Evolutionary conservation across 306 rosid genomes (phyloP).

Genomic region (Cicer bijugum): DNA sequence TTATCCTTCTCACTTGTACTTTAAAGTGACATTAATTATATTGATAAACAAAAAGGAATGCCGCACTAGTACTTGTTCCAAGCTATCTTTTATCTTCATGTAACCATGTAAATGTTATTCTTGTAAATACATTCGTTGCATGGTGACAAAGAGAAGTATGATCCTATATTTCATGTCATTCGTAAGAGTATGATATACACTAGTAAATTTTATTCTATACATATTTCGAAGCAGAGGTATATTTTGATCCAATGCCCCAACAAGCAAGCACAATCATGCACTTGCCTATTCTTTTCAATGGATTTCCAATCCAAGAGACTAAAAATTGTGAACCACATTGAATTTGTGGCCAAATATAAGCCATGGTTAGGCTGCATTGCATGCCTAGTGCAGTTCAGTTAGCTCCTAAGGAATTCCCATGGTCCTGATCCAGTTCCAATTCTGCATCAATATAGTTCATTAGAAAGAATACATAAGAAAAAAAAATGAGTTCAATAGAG

Average conservation of each 20-base stretch:
- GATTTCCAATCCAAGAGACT: constrained; percentile 31
- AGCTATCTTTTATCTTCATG: constrained; percentile 12
- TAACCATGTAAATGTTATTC: neutral
- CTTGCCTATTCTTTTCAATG: constrained; percentile 35
- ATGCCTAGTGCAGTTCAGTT: neutral
- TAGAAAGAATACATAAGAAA: neutral
- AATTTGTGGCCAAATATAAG: constrained; percentile 31
- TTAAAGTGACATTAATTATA: too few relatives aligned
- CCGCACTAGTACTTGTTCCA: neutral
- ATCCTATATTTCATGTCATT: constrained; percentile 39
- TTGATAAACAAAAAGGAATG: too few relatives aligned
- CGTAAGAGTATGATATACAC: neutral
- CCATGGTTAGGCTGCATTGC: constrained; percentile 18
- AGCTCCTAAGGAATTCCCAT: constrained; percentile 72
- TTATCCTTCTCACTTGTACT: too few relatives aligned
- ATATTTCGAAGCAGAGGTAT: constrained; percentile 34
- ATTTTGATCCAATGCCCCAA: constrained; percentile 38
- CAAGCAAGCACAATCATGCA: constrained; percentile 27
- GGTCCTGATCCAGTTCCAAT: constrained; percentile 97
- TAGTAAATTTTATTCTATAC: constrained; percentile 8
- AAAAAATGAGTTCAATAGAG: neutral
- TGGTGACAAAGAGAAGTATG: constrained; percentile 27
- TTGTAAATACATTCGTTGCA: constrained; percentile 31
- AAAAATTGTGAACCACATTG: constrained; percentile 23
- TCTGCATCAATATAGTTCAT: constrained; percentile 54